A percentile compares a stretch with the other conserved stretches of the same genome.
These are phyloP conservation scores for Austroboletus novae-zelandiae DNA, from an alignment of 1,284 basidiomycete species.

Conservation along the genomic window DNA sequence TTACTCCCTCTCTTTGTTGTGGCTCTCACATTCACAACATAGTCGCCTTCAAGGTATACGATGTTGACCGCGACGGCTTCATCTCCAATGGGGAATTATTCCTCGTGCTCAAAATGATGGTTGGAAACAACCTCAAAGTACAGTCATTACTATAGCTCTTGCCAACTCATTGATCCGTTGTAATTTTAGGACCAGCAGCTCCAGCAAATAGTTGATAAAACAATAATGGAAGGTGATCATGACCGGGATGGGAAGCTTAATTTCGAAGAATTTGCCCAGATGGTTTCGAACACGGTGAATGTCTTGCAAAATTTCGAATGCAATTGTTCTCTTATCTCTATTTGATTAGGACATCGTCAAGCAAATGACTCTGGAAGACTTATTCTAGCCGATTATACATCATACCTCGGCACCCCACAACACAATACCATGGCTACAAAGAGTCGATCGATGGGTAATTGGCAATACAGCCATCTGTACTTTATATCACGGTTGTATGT, in stretches of 20 bases:
- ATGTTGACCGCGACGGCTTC: conserved; percentile 95
- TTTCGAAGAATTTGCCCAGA: conserved; percentile 95
- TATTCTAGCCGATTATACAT: conserved; percentile 19
- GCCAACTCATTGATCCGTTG: neutral
- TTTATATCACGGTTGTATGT: conserved; percentile 21
- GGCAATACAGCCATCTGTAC: conserved; percentile 20
- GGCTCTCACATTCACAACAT: conserved; percentile 8
- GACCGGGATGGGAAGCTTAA: conserved; percentile 96
- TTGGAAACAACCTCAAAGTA: conserved; percentile 96
- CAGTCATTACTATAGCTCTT: neutral
- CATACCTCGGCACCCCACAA: conserved; percentile 18
- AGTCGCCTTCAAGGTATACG: conserved; percentile 99
- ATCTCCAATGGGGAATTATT: conserved; percentile 99
- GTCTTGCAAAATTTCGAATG: neutral
- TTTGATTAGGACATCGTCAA: conserved; percentile 81
- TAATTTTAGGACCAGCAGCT: conserved; percentile 85
- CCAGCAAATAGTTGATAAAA: conserved; percentile 99
- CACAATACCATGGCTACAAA: conserved; percentile 19
- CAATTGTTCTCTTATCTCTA: neutral
- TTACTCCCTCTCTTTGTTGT: conserved; percentile 13
- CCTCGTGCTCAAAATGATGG: conserved; percentile 99
- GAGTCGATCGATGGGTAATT: conserved; percentile 7
- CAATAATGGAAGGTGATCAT: conserved; percentile 99
- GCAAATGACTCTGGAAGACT: conserved; percentile 92
- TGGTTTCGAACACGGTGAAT: conserved; percentile 90